phyloP scores from a whole-genome alignment of 805 yeast species.

The Barnettozyma pratensis region DNA sequence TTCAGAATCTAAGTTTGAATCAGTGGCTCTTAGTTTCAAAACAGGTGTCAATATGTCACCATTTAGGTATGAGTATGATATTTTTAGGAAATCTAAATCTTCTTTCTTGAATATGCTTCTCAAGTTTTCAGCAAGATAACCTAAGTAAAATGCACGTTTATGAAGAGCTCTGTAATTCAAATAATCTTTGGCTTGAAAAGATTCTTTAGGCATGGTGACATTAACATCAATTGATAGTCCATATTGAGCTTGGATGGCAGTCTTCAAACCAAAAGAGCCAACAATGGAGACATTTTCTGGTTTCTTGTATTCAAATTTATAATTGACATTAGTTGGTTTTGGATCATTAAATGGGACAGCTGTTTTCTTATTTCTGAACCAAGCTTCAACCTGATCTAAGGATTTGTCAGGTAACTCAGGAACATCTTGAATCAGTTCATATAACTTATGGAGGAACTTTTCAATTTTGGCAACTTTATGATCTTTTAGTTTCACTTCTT shows the following conservation, averaged over 20 bases:
- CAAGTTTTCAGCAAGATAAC: conserved; percentile 67
- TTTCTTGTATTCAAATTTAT: conserved; percentile 59
- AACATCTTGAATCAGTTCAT: conserved; percentile 60
- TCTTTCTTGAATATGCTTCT: conserved; percentile 47
- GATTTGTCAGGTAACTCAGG: conserved; percentile 50
- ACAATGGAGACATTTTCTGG: conserved; percentile 77
- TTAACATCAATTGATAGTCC: conserved; percentile 74
- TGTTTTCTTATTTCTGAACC: conserved; percentile 47
- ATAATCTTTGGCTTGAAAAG: conserved; percentile 84
- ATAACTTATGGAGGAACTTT: conserved; percentile 67
- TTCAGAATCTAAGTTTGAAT: conserved; percentile 39
- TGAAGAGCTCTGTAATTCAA: conserved; percentile 85
- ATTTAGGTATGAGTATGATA: conserved; percentile 66
- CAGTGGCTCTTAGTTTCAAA: conserved; percentile 53
- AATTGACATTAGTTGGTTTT: conserved; percentile 68
- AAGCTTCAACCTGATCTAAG: conserved; percentile 53
- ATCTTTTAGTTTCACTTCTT: conserved; percentile 74
- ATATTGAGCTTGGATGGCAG: conserved; percentile 60
- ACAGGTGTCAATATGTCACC: conserved; percentile 78
- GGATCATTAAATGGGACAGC: conserved; percentile 89
- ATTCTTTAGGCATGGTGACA: conserved; percentile 69
- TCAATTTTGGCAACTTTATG: conserved; percentile 61
- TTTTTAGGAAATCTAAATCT: conserved; percentile 40
- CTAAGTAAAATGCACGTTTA: conserved; percentile 83
- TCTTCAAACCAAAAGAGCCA: conserved; percentile 86